A percentile compares a stretch with the other conserved stretches of the same genome.
Evolutionary conservation across 2,329 filamentous ascomycete species (phyloP).

Genomic region (Pseudogymnoascus sp.): DNA sequence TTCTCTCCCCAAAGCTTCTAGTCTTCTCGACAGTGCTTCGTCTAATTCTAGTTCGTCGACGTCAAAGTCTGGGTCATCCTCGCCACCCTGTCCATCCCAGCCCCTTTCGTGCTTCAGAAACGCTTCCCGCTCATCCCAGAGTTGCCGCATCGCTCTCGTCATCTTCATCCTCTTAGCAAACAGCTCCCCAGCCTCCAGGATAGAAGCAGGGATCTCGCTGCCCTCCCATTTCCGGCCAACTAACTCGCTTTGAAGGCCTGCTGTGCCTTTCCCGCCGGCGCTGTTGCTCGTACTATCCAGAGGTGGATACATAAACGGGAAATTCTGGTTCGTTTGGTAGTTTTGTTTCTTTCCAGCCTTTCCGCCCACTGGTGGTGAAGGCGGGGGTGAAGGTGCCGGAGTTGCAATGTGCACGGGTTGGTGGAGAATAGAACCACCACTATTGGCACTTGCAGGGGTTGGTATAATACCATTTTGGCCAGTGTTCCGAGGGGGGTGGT

Average conservation of each 20-base stretch:
- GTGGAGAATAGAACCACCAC: constrained; percentile 74
- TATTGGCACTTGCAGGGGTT: constrained; percentile 44
- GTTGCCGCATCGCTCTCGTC: constrained; percentile 81
- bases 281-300: constrained; percentile 83
- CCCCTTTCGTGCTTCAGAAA: constrained; percentile 91
- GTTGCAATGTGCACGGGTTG: constrained; percentile 99
- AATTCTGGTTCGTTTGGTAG: constrained; percentile 98
- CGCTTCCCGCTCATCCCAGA: constrained; percentile 88
- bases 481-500: constrained; percentile 58
- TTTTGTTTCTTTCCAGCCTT: constrained; percentile 98
- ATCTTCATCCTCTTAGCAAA: constrained; percentile 88
- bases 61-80: constrained; percentile 35
- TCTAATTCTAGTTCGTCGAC: constrained; percentile 36
- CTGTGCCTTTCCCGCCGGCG: constrained; percentile 79
- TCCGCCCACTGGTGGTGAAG: constrained; percentile 76
- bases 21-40: constrained; percentile 34
- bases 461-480: constrained; percentile 56
- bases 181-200: constrained; percentile 86
- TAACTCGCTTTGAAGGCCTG: constrained; percentile 69
- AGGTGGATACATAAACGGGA: constrained; percentile 94
- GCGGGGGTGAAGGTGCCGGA: constrained; percentile 88
- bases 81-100: constrained; percentile 55
- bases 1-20: constrained; percentile 29
- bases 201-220: constrained; percentile 88
- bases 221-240: constrained; percentile 86